Percentiles rank a stretch among this genome's conserved stretches.
Evolutionary conservation across 306 rosid genomes (phyloP).

Genomic region (Vigna radiata): DNA sequence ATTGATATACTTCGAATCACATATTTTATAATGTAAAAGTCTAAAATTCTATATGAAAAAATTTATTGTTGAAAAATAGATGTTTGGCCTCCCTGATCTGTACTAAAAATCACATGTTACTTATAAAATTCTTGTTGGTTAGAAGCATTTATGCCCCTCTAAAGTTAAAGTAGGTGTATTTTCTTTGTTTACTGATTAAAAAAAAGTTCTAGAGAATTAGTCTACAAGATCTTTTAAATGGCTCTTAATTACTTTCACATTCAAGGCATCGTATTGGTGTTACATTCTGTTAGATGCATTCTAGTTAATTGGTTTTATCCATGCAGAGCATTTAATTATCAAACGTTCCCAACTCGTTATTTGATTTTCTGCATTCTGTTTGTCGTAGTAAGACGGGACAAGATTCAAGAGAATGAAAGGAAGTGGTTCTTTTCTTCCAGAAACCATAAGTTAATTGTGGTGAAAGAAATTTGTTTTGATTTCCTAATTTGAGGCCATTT

Average conservation of each 20-base stretch:
- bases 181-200: not conserved
- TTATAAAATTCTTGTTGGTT: not conserved
- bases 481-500: too few species aligned
- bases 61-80: not conserved
- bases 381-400: too few species aligned
- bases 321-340: too few species aligned
- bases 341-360: too few species aligned
- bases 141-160: not conserved
- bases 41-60: not conserved
- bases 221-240: not conserved
- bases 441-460: too few species aligned
- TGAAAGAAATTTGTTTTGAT: too few species aligned
- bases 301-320: not conserved
- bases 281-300: not conserved
- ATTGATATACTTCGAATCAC: constrained; percentile 8
- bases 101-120: constrained; percentile 8
- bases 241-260: not conserved
- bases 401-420: too few species aligned
- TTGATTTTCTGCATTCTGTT: too few species aligned
- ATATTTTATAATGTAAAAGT: not conserved
- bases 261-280: not conserved
- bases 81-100: not conserved
- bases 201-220: not conserved
- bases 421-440: too few species aligned
- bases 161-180: not conserved